These are phyloP conservation scores for Polygonum maritimum DNA, from an alignment of 148 eudicot genomes.

Conservation along the genomic window DNA sequence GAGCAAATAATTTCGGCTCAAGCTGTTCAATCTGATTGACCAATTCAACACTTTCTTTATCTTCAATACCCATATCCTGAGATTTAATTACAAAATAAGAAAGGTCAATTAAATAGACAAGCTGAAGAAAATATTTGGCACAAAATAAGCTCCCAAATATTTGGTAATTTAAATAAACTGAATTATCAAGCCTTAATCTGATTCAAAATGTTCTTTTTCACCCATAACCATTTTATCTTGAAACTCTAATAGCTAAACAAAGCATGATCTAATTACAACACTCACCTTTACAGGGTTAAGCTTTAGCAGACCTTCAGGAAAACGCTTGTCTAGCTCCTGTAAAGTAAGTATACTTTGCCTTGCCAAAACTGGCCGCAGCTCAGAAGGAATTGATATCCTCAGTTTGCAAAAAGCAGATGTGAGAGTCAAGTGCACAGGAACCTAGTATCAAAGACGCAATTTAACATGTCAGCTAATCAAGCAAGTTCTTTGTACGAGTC, in stretches of 20 bases:
- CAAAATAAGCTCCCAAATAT: background rate
- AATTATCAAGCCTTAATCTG: background rate
- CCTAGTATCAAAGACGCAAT: no score
- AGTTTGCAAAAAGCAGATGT: no score
- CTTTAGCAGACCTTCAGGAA: slow-evolving; percentile 87
- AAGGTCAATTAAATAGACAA: background rate
- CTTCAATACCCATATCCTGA: slow-evolving; percentile 96
- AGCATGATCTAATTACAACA: background rate
- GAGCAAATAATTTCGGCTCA: slow-evolving; percentile 60
- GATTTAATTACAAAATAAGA: background rate
- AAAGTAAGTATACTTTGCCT: slow-evolving; percentile 80
- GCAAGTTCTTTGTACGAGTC: no score
- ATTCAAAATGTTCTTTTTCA: background rate
- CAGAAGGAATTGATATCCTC: no score
- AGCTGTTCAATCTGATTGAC: slow-evolving; percentile 77
- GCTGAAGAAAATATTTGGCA: background rate
- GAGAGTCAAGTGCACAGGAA: no score
- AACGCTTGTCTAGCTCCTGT: slow-evolving; percentile 79
- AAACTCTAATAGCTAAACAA: background rate
- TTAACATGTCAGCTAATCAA: no score
- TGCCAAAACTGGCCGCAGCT: slow-evolving; percentile 82
- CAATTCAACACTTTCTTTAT: slow-evolving; percentile 72
- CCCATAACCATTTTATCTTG: background rate
- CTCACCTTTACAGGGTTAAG: slow-evolving; percentile 74
- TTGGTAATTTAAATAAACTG: background rate